These are phyloP conservation scores for Metschnikowia continentalis DNA, from an alignment of 805 yeast genomes.

Conservation along the genomic window DNA sequence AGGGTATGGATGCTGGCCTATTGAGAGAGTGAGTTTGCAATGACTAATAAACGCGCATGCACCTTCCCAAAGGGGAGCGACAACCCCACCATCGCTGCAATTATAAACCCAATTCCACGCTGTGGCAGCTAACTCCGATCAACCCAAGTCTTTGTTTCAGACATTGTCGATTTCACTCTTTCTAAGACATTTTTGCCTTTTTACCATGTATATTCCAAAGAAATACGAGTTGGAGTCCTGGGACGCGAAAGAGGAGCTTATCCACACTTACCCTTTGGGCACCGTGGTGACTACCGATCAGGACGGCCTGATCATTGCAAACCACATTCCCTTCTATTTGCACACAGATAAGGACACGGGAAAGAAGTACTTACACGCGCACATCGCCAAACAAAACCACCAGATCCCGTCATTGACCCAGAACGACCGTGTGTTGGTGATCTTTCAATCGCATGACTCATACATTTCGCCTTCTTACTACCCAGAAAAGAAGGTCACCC, in stretches of 20 bases:
- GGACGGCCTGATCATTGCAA: slow-evolving; percentile 43
- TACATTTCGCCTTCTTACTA: slow-evolving; percentile 62
- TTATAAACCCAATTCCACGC: not conserved
- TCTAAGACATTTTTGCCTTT: not conserved
- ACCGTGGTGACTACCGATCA: slow-evolving; percentile 42
- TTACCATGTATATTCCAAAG: slow-evolving; percentile 36
- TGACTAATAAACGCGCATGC: not conserved
- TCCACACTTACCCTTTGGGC: slow-evolving; percentile 48
- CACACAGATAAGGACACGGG: slow-evolving; percentile 33
- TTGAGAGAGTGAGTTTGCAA: not conserved
- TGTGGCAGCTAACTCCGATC: not conserved
- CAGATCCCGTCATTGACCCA: slow-evolving; percentile 42
- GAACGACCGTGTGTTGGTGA: slow-evolving; percentile 41
- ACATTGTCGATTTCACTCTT: not conserved
- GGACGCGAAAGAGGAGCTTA: slow-evolving; percentile 38
- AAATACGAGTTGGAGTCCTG: slow-evolving; percentile 30
- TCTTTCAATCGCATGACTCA: slow-evolving; percentile 49
- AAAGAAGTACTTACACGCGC: slow-evolving; percentile 46
- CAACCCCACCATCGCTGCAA: not conserved
- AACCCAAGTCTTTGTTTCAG: not conserved
- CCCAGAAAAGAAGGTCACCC: slow-evolving; percentile 50
- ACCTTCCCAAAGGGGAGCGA: not conserved
- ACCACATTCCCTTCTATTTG: slow-evolving; percentile 54
- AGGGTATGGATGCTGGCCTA: not conserved
- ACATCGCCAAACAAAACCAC: slow-evolving; percentile 49